phyloP scores from a whole-genome alignment of 192 early-diverging fungal genomes.

The Coemansia sp. region DNA sequence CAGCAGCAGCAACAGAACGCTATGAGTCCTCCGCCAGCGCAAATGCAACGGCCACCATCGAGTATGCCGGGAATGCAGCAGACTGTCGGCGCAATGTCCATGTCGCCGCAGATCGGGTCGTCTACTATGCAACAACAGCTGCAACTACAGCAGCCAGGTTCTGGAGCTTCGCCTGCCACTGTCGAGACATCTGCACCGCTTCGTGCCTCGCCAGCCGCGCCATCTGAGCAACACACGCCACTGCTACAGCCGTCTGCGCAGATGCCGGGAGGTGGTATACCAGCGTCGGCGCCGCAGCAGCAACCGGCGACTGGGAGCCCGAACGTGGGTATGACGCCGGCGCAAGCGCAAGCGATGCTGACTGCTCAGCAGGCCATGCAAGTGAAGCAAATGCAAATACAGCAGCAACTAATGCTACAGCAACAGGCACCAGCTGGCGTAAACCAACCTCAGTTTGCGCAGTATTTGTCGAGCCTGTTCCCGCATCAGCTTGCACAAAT shows the following conservation, averaged over 20 bases:
- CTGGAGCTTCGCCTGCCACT: constrained; percentile 16
- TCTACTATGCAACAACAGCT: constrained; percentile 26
- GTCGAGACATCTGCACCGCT: constrained; percentile 4
- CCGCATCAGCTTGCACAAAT: constrained; percentile 53
- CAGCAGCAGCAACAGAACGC: constrained; percentile 20
- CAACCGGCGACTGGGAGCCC: neutral
- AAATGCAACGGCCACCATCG: constrained; percentile 19
- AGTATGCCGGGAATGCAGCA: constrained; percentile 15
- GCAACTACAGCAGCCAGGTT: constrained; percentile 34
- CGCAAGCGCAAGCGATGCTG: constrained; percentile 30
- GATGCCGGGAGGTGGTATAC: neutral
- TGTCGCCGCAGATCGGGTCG: constrained; percentile 26
- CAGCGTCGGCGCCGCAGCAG: constrained; percentile 2
- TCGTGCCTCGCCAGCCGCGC: constrained; percentile 17
- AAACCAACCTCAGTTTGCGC: constrained; percentile 47
- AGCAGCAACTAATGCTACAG: constrained; percentile 18
- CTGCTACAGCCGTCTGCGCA: constrained; percentile 20
- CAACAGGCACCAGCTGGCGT: constrained; percentile 18
- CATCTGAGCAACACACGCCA: constrained; percentile 20
- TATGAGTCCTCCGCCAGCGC: constrained; percentile 11
- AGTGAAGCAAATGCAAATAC: constrained; percentile 31
- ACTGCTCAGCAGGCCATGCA: constrained; percentile 40
- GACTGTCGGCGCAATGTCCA: constrained; percentile 9
- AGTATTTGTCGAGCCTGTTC: constrained; percentile 45
- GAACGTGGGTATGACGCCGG: constrained; percentile 12